Percentiles rank a stretch among this genome's conserved stretches.
phyloP scores from a whole-genome alignment of 2,329 filamentous ascomycete genomes.

The Trichoderma brevicompactum region DNA sequence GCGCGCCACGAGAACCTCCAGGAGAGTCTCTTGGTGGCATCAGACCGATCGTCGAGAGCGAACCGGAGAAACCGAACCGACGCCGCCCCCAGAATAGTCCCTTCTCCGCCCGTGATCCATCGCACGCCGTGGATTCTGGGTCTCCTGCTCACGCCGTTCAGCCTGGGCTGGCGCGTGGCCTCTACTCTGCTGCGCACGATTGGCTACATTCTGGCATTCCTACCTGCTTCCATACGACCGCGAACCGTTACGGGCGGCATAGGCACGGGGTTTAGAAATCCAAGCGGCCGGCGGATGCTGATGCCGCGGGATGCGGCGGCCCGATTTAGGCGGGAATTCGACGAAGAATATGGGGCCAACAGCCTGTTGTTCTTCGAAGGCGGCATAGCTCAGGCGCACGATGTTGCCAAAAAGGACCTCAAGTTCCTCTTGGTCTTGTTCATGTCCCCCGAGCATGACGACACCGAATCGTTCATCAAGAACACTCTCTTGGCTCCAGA shows the following conservation, averaged over 20 bases:
- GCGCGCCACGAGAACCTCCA: slow-evolving; percentile 75
- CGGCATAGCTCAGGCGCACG: slow-evolving; percentile 89
- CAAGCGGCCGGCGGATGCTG: slow-evolving; percentile 72
- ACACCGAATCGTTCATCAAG: slow-evolving; percentile 78
- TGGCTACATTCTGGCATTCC: slow-evolving; percentile 77
- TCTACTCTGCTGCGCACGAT: slow-evolving; percentile 73
- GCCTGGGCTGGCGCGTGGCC: slow-evolving; percentile 73
- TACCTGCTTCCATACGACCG: slow-evolving; percentile 68
- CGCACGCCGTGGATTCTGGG: slow-evolving; percentile 76
- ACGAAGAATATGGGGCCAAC: slow-evolving; percentile 83
- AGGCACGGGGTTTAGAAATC: slow-evolving; percentile 59
- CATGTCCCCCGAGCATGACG: slow-evolving; percentile 91
- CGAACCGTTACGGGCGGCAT: slow-evolving; percentile 59
- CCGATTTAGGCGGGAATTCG: slow-evolving; percentile 89
- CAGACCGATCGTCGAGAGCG: slow-evolving; percentile 33
- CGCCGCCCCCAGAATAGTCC: slow-evolving; percentile 83
- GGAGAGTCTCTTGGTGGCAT: slow-evolving; percentile 53
- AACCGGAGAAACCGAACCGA: slow-evolving; percentile 50
- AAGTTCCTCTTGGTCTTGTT: slow-evolving; percentile 91
- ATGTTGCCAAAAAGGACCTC: slow-evolving; percentile 85
- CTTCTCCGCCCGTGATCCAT: slow-evolving; percentile 70
- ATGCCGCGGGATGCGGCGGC: slow-evolving; percentile 86
- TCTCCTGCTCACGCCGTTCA: slow-evolving; percentile 80
- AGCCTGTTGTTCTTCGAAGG: slow-evolving; percentile 80
- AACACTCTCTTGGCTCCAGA: slow-evolving; percentile 80